phyloP scores from a whole-genome alignment of 495 filamentous ascomycete species.

The Parachaetomium inaequale region DNA sequence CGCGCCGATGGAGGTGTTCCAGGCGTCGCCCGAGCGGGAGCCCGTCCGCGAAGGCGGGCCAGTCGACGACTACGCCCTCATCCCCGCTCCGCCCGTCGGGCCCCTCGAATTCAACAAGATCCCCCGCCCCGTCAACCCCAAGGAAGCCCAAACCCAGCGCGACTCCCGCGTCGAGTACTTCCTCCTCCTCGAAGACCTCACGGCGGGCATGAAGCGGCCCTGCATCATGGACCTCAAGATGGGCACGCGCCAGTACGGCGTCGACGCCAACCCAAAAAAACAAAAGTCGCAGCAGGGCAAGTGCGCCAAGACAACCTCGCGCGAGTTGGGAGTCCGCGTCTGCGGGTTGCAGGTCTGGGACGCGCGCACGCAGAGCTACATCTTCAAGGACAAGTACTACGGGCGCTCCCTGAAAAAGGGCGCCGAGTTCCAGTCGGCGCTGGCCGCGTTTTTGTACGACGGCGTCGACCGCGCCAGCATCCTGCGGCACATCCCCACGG shows the following conservation, averaged over 20 bases:
- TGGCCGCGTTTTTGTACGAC: constrained; percentile 87
- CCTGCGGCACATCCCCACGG: constrained; percentile 76
- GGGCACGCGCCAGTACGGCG: constrained; percentile 96
- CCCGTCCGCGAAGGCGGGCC: constrained; percentile 1
- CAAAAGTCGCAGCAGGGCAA: constrained; percentile 88
- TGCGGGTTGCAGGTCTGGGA: constrained; percentile 98
- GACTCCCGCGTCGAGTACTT: constrained; percentile 80
- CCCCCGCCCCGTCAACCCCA: constrained; percentile 60
- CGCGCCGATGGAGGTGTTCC: constrained; percentile 3
- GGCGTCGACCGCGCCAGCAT: constrained; percentile 77
- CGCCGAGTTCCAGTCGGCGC: constrained; percentile 81
- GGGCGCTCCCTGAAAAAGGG: constrained; percentile 86
- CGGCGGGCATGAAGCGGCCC: constrained; percentile 91
- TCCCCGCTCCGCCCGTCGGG: constrained; percentile 28
- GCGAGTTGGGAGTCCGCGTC: constrained; percentile 83
- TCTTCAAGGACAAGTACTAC: constrained; percentile 96
- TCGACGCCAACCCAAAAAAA: constrained; percentile 91
- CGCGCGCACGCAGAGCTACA: constrained; percentile 71
- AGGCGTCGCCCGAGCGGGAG: neutral
- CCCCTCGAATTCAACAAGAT: constrained; percentile 38
- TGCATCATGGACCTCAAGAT: constrained; percentile 98
- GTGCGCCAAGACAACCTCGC: constrained; percentile 87
- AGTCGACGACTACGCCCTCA: constrained; percentile 26
- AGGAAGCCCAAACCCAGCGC: constrained; percentile 66
- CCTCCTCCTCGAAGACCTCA: constrained; percentile 92